Evolutionary conservation across 2,329 filamentous ascomycete species (phyloP).

Genomic region (Nigrospora oryzae): DNA sequence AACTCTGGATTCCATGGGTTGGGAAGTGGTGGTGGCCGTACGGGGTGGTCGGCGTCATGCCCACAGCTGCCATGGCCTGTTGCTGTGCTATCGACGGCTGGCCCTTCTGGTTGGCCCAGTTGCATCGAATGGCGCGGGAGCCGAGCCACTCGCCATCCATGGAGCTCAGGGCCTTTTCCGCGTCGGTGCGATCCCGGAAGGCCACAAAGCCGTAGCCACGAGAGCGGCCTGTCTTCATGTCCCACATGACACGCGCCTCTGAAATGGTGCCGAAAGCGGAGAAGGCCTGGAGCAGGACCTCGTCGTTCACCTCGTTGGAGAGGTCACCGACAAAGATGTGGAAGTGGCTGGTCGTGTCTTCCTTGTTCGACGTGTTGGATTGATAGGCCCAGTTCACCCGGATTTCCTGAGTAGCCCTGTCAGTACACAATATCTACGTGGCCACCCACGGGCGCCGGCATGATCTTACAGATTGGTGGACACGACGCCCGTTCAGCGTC

Average conservation of each 20-base stretch:
- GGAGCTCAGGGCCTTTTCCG: constrained; percentile 89
- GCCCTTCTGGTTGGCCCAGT: constrained; percentile 99
- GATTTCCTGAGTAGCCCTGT: constrained; percentile 65
- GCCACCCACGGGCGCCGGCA: too few species aligned
- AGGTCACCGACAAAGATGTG: constrained; percentile 98
- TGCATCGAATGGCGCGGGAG: constrained; percentile 95
- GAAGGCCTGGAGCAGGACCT: constrained; percentile 87
- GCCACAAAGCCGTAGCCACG: constrained; percentile 97
- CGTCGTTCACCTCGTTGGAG: constrained; percentile 98
- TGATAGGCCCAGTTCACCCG: constrained; percentile 99
- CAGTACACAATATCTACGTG: not conserved
- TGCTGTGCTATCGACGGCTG: constrained; percentile 98
- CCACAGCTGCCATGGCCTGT: constrained; percentile 94
- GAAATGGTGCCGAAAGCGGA: constrained; percentile 93
- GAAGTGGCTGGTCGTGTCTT: constrained; percentile 97
- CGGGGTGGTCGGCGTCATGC: constrained; percentile 93
- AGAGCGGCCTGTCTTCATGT: constrained; percentile 98
- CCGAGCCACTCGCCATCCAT: constrained; percentile 99
- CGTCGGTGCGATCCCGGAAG: constrained; percentile 87
- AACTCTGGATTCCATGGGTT: constrained; percentile 92
- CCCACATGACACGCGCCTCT: constrained; percentile 99
- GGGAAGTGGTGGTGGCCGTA: constrained; percentile 98
- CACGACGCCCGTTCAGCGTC: constrained; percentile 88
- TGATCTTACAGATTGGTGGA: constrained; percentile 72
- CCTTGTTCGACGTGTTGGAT: constrained; percentile 87